phyloP scores from a whole-genome alignment of 2,329 filamentous ascomycete species.

The Alternaria conjuncta region DNA sequence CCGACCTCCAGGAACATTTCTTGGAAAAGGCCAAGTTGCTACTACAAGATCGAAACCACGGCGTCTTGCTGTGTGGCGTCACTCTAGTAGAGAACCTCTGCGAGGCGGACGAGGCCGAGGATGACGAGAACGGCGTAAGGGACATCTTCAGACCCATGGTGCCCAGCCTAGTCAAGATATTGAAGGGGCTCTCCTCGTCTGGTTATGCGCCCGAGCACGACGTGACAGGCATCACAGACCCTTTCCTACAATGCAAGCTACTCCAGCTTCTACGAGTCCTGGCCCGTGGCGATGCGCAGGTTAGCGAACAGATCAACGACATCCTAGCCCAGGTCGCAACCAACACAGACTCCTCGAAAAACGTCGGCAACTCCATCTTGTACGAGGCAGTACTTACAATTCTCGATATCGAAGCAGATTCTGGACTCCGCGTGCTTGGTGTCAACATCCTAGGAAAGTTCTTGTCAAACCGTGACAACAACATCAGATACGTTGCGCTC shows the following conservation, averaged over 20 bases:
- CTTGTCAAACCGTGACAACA: constrained; percentile 97
- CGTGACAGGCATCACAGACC: constrained; percentile 96
- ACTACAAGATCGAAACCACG: constrained; percentile 92
- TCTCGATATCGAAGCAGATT: constrained; percentile 96
- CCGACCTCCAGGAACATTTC: constrained; percentile 96
- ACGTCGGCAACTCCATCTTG: constrained; percentile 96
- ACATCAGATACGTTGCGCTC: constrained; percentile 96
- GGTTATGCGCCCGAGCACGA: constrained; percentile 98
- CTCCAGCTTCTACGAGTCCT: constrained; percentile 84
- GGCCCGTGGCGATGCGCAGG: constrained; percentile 82
- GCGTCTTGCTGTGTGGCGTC: constrained; percentile 89
- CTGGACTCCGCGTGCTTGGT: constrained; percentile 88
- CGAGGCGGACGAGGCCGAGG: constrained; percentile 91
- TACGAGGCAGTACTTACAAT: constrained; percentile 98
- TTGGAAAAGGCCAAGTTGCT: constrained; percentile 89
- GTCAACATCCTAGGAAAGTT: constrained; percentile 99
- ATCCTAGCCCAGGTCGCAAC: constrained; percentile 96
- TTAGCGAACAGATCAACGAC: constrained; percentile 97
- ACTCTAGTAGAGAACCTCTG: constrained; percentile 92
- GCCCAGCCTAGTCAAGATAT: constrained; percentile 82
- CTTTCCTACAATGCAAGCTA: constrained; percentile 97
- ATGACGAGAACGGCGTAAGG: constrained; percentile 85
- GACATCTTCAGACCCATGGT: constrained; percentile 89
- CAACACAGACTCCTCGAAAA: constrained; percentile 97
- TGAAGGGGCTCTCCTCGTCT: constrained; percentile 92